Evolutionary conservation across 2,329 filamentous ascomycete genomes (phyloP).

Genomic region (Xylaria arbuscula): DNA sequence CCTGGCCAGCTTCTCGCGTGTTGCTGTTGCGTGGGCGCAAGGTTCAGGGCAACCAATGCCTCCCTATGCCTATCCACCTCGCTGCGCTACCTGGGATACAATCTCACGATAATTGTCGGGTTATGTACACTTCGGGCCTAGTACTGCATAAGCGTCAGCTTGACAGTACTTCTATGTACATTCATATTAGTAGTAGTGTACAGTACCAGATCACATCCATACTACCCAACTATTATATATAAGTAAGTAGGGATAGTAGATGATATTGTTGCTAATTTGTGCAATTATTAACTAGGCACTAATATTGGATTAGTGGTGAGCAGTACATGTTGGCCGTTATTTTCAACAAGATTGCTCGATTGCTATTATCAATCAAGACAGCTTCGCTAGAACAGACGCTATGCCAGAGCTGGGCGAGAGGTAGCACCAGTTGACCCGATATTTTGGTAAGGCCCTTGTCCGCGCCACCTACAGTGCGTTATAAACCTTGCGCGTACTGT

Average conservation of each 20-base stretch:
- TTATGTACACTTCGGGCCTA: slow-evolving; percentile 16
- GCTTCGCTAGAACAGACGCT: background rate
- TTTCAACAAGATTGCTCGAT: too few species aligned
- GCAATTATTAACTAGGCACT: background rate
- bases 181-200: too few species aligned
- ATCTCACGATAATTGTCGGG: background rate
- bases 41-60: background rate
- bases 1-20: background rate
- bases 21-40: slow-evolving; percentile 4
- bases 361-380: background rate
- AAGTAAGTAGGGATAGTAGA: background rate
- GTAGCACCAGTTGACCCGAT: slow-evolving; percentile 30
- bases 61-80: background rate
- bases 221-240: background rate
- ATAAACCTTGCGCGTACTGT: background rate
- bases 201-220: too few species aligned
- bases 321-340: background rate
- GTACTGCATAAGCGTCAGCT: slow-evolving; percentile 7
- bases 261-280: background rate
- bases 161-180: background rate
- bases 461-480: background rate
- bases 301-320: background rate
- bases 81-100: background rate
- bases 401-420: background rate
- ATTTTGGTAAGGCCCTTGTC: slow-evolving; percentile 32